Evolutionary conservation across 345 rosid genomes (phyloP).

Genomic region (Geranium brycei): DNA sequence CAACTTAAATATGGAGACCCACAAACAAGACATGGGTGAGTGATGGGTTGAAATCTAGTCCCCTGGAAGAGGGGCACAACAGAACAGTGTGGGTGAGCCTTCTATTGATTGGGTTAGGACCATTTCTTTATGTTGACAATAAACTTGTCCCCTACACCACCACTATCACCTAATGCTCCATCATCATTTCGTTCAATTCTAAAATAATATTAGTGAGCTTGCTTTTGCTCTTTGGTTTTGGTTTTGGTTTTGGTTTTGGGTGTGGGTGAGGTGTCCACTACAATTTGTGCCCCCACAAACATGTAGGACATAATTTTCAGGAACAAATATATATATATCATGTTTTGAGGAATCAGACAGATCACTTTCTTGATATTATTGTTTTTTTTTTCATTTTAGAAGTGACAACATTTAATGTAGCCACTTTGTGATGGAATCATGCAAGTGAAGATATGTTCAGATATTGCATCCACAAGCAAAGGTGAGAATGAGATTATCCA

Average conservation of each 20-base stretch:
- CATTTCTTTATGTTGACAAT: background rate
- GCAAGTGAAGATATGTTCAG: too few species aligned
- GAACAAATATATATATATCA: too few species aligned
- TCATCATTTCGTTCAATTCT: background rate
- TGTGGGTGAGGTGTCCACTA: background rate
- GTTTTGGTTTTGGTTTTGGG: background rate
- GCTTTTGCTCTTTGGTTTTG: background rate
- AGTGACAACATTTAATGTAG: too few species aligned
- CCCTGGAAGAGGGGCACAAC: background rate
- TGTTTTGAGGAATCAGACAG: background rate
- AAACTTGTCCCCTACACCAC: background rate
- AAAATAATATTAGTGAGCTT: too few species aligned
- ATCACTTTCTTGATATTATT: background rate
- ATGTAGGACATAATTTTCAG: background rate
- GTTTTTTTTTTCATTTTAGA: too few species aligned
- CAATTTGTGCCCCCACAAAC: background rate
- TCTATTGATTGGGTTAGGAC: background rate
- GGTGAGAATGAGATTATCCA: too few species aligned
- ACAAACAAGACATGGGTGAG: background rate
- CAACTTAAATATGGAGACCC: background rate
- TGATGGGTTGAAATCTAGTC: background rate
- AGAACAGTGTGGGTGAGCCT: background rate
- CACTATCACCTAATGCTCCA: background rate
- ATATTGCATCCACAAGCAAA: too few species aligned
- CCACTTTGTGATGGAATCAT: too few species aligned